These are phyloP conservation scores for Lentinula sp. DNA, from an alignment of 768 basidiomycete species.

Conservation along the genomic window DNA sequence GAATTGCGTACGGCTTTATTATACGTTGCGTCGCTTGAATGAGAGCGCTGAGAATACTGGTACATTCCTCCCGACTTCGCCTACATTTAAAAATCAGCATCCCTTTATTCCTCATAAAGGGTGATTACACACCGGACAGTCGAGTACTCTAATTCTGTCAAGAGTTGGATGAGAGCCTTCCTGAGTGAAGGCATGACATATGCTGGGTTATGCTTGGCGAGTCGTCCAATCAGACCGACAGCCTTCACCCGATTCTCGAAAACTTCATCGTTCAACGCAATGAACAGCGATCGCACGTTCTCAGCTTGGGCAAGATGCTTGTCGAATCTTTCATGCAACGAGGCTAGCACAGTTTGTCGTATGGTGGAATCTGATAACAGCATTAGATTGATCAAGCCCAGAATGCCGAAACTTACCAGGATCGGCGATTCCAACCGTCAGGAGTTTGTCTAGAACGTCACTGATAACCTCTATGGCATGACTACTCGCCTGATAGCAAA, in stretches of 20 bases:
- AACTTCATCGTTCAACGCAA: slow-evolving; percentile 94
- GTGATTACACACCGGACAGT: slow-evolving; percentile 65
- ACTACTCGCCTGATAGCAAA: slow-evolving; percentile 92
- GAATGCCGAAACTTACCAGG: slow-evolving; percentile 55
- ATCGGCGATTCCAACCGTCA: slow-evolving; percentile 94
- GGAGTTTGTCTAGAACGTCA: slow-evolving; percentile 93
- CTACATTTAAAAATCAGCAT: slow-evolving; percentile 28
- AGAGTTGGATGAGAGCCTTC: slow-evolving; percentile 90
- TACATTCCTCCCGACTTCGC: slow-evolving; percentile 87
- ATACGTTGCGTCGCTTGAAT: slow-evolving; percentile 89
- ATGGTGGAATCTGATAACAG: slow-evolving; percentile 64
- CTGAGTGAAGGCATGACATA: slow-evolving; percentile 98
- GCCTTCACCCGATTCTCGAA: slow-evolving; percentile 93
- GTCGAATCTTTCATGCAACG: slow-evolving; percentile 90
- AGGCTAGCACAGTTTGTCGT: slow-evolving; percentile 78
- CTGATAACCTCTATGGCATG: slow-evolving; percentile 96
- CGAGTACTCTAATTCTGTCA: slow-evolving; percentile 96
- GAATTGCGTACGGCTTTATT: slow-evolving; percentile 92
- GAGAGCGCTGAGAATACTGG: slow-evolving; percentile 81
- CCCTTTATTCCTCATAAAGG: neutral
- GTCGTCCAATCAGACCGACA: slow-evolving; percentile 84
- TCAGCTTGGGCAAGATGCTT: slow-evolving; percentile 97
- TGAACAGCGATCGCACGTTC: slow-evolving; percentile 95
- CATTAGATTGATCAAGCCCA: slow-evolving; percentile 1
- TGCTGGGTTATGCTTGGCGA: slow-evolving; percentile 93